phyloP scores from a whole-genome alignment of 495 filamentous ascomycete genomes.

The Friedmanniomyces endolithicus region DNA sequence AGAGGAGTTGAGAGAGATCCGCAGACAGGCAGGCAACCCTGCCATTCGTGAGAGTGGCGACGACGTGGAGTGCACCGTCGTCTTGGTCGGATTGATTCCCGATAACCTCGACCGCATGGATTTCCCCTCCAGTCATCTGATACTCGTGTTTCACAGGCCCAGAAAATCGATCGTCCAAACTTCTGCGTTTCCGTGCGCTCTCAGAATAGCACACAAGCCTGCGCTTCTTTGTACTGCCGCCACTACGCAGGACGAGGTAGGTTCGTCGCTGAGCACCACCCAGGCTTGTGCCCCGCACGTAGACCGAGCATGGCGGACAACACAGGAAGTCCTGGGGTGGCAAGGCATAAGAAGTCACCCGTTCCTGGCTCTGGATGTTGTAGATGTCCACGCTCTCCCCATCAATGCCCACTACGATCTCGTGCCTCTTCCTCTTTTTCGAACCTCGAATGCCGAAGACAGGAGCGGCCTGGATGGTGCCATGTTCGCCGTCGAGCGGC shows the following conservation, averaged over 20 bases:
- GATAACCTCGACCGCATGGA: constrained; percentile 32
- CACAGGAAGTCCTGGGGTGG: constrained; percentile 70
- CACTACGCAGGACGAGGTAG: constrained; percentile 42
- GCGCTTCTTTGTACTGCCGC: constrained; percentile 8
- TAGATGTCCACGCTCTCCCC: constrained; percentile 87
- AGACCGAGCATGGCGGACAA: constrained; percentile 63
- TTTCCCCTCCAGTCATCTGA: constrained; percentile 35
- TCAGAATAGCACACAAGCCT: constrained; percentile 31
- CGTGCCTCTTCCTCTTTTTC: constrained; percentile 75
- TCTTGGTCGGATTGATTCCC: constrained; percentile 1
- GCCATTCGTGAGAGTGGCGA: constrained; percentile 30
- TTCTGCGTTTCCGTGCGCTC: neutral
- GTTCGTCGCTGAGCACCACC: constrained; percentile 55
- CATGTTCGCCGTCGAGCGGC: constrained; percentile 22
- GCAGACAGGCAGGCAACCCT: constrained; percentile 43
- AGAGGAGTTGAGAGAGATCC: constrained; percentile 29
- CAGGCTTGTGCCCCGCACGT: constrained; percentile 42
- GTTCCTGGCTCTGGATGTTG: constrained; percentile 67
- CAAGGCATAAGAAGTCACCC: constrained; percentile 73
- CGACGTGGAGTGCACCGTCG: constrained; percentile 22
- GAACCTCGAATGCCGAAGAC: constrained; percentile 58
- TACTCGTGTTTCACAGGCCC: constrained; percentile 7
- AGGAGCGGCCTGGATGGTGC: constrained; percentile 21
- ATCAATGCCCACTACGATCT: constrained; percentile 77
- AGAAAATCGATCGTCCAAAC: neutral